Evolutionary conservation across 23 red algal genomes (phyloP).

Genomic region (Gracilaria gracilis): DNA sequence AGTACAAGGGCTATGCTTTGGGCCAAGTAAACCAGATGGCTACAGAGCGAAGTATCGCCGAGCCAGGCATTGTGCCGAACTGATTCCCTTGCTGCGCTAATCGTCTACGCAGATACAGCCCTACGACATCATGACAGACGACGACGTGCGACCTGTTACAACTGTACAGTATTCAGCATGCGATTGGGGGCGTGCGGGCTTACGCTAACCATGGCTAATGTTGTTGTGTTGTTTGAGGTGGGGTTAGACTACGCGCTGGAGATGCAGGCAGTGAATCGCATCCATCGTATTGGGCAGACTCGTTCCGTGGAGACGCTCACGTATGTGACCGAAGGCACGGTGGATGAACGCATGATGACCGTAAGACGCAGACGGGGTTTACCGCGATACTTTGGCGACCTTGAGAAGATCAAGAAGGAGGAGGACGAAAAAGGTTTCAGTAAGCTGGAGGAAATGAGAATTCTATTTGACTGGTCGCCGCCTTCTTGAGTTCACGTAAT

Average conservation of each 20-base stretch:
- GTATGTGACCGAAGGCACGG: neutral
- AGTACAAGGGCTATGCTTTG: too few species aligned
- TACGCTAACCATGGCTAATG: neutral
- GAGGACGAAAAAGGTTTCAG: neutral
- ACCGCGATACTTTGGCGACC: neutral
- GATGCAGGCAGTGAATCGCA: neutral
- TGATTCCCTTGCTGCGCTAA: too few species aligned
- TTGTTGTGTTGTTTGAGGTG: conserved; percentile 1
- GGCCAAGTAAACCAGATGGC: too few species aligned
- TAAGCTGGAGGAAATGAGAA: neutral
- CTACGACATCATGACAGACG: too few species aligned
- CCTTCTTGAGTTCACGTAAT: neutral
- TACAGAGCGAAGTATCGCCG: too few species aligned
- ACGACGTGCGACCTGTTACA: too few species aligned
- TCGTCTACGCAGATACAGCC: too few species aligned
- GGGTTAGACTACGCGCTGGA: neutral
- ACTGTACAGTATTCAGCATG: neutral
- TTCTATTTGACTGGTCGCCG: neutral
- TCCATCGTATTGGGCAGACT: neutral
- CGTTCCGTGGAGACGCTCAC: neutral
- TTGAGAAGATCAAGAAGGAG: neutral
- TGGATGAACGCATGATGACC: neutral
- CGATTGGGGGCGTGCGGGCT: neutral
- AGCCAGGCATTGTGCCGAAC: too few species aligned
- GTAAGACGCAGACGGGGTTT: neutral